Percentiles rank a stretch among this genome's conserved stretches.
Conservation (phyloP, 345 rosid species). For the Leavenworthia alabamica region DNA sequence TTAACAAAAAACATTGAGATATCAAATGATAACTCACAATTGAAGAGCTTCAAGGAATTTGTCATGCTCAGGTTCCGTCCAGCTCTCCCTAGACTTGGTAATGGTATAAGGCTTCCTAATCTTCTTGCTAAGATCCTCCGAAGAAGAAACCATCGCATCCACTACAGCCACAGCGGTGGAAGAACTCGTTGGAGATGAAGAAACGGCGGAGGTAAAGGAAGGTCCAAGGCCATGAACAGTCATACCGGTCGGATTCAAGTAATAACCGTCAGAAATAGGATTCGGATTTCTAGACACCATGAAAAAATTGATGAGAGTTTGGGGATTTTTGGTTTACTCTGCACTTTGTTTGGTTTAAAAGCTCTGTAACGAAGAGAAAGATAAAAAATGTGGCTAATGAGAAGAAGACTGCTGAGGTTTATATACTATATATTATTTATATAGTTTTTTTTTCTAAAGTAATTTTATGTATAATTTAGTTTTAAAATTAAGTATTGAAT, state of each 20-base stretch:
- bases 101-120: conserved; percentile 81
- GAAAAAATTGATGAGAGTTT: not conserved
- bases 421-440: not conserved
- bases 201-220: conserved; percentile 36
- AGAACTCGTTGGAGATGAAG: conserved; percentile 23
- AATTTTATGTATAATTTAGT: too few relatives aligned
- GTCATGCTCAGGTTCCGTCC: conserved; percentile 98
- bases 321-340: not conserved
- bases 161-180: too few relatives aligned
- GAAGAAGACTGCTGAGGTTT: conserved; percentile 1
- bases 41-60: conserved; percentile 91
- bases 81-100: conserved; percentile 86
- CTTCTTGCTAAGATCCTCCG: conserved; percentile 67
- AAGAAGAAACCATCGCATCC: conserved; percentile 34
- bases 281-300: conserved; percentile 69
- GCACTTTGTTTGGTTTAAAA: not conserved
- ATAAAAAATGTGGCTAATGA: conserved; percentile 5
- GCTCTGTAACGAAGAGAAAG: not conserved
- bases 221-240: conserved; percentile 47
- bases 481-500: too few relatives aligned
- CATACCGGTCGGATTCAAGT: conserved; percentile 64
- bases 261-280: conserved; percentile 52
- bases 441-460: too few relatives aligned
- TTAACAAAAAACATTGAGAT: not conserved
- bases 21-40: conserved; percentile 43